Percentiles rank a stretch among this genome's conserved stretches.
These are phyloP conservation scores for Tardiomyces depauwii DNA, from an alignment of 1,139 yeast species.

Conservation along the genomic window DNA sequence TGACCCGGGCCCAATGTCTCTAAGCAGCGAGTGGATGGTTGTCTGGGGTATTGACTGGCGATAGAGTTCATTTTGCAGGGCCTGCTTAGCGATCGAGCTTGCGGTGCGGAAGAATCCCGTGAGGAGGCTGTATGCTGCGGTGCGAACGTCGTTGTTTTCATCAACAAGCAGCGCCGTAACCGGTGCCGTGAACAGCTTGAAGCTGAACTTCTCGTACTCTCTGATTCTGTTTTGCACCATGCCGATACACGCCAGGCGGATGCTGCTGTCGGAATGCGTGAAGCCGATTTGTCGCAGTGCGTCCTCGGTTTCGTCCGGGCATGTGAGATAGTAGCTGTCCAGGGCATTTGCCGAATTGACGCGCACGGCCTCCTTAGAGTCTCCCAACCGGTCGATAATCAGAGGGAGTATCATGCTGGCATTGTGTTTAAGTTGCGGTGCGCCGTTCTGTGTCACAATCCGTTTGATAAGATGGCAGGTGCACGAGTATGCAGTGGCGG, in stretches of 20 bases:
- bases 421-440: conserved; percentile 35
- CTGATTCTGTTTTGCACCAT: conserved; percentile 28
- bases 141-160: conserved; percentile 23
- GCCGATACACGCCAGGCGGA: conserved; percentile 35
- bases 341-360: conserved; percentile 46
- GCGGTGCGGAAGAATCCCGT: conserved; percentile 32
- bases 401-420: conserved; percentile 46
- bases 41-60: conserved; percentile 24
- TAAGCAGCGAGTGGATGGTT: too few relatives aligned
- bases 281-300: conserved; percentile 43
- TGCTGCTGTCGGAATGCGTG: conserved; percentile 28
- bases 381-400: conserved; percentile 42
- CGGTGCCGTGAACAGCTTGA: conserved; percentile 32
- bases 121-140: conserved; percentile 28
- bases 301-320: conserved; percentile 45
- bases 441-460: conserved; percentile 60
- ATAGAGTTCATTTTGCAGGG: conserved; percentile 39
- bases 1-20: not conserved
- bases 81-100: conserved; percentile 33
- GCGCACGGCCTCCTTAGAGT: conserved; percentile 33
- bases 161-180: conserved; percentile 32
- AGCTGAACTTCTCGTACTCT: conserved; percentile 31
- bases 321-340: conserved; percentile 57
- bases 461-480: conserved; percentile 68
- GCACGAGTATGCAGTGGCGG: conserved; percentile 48